phyloP scores from a whole-genome alignment of 352 stramenopile species.

The Globisporangium nagaii region DNA sequence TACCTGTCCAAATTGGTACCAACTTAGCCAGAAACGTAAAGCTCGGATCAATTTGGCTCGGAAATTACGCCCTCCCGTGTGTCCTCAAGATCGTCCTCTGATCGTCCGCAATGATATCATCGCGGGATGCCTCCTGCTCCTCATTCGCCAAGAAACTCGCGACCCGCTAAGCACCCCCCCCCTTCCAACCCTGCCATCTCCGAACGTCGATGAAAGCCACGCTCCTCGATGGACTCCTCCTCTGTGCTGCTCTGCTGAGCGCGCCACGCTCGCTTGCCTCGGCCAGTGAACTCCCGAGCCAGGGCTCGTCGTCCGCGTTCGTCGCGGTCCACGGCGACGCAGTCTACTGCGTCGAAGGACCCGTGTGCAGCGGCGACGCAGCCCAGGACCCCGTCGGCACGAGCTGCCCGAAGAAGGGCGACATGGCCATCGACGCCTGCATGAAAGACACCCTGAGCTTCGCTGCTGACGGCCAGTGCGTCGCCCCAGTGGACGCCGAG shows the following conservation, averaged over 20 bases:
- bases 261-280: constrained; percentile 13
- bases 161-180: no score
- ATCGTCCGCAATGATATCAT: no score
- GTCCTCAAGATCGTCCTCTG: no score
- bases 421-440: constrained; percentile 24
- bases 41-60: no score
- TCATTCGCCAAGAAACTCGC: no score
- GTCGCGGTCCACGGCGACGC: constrained; percentile 19
- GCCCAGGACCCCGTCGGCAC: constrained; percentile 14
- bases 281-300: constrained; percentile 2
- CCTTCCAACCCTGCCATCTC: no score
- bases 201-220: constrained; percentile 2
- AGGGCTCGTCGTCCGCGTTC: constrained; percentile 16
- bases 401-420: constrained; percentile 23
- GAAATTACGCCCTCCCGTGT: no score
- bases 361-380: constrained; percentile 25
- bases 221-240: constrained; percentile 2
- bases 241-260: constrained; percentile 10
- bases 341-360: constrained; percentile 30
- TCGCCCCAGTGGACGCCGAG: constrained; percentile 17
- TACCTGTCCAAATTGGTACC: no score
- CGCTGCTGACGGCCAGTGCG: constrained; percentile 11
- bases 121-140: no score
- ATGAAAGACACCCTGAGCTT: constrained; percentile 19
- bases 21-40: no score